Evolutionary conservation across 495 filamentous ascomycete genomes (phyloP).

Genomic region (Ascobolus immersus): DNA sequence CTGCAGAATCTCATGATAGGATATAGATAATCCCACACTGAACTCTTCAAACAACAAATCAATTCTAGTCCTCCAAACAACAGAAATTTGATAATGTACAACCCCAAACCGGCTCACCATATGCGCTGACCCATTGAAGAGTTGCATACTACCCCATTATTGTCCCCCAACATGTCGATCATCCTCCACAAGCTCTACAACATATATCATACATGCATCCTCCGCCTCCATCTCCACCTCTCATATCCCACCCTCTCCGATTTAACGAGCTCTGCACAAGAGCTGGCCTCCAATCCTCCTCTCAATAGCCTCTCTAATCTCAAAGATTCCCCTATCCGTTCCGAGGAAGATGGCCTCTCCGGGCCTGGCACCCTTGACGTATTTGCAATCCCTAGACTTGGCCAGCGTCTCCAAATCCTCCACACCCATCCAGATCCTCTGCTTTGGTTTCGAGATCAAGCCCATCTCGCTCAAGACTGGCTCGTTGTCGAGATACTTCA

Average conservation of each 20-base stretch:
- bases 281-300: constrained; percentile 63
- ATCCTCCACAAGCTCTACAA: too few relatives aligned
- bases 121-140: too few relatives aligned
- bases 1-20: too few relatives aligned
- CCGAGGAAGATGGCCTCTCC: constrained; percentile 66
- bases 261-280: constrained; percentile 38
- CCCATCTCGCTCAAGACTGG: constrained; percentile 50
- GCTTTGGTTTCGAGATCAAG: constrained; percentile 52
- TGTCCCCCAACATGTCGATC: too few relatives aligned
- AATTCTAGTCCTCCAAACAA: too few relatives aligned
- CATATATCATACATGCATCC: too few relatives aligned
- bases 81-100: too few relatives aligned
- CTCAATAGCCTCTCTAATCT: constrained; percentile 65
- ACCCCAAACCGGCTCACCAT: too few relatives aligned
- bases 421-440: constrained; percentile 38
- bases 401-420: constrained; percentile 33
- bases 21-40: too few relatives aligned
- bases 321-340: constrained; percentile 59
- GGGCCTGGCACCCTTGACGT: constrained; percentile 44
- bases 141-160: too few relatives aligned
- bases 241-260: not conserved
- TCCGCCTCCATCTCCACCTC: too few relatives aligned
- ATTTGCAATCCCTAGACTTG: constrained; percentile 35
- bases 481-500: constrained; percentile 80
- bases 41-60: too few relatives aligned